These are phyloP conservation scores for Silene uniflora DNA, from an alignment of 148 eudicot species.

Conservation along the genomic window DNA sequence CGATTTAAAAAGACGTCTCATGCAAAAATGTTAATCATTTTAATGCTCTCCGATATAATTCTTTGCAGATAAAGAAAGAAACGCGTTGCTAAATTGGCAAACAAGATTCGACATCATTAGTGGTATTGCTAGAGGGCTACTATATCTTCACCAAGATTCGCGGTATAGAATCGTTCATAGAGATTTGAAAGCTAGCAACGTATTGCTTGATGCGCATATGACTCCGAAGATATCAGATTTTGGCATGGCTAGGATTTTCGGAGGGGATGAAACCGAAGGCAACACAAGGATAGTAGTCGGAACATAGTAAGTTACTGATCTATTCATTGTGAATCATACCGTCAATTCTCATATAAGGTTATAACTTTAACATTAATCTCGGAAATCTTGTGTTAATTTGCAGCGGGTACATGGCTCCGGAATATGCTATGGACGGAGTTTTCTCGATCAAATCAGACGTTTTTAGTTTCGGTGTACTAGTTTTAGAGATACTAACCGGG, in stretches of 20 bases:
- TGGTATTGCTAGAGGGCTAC: conserved; percentile 65
- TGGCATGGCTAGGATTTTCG: conserved; percentile 89
- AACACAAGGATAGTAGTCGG: conserved; percentile 65
- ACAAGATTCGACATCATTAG: conserved; percentile 64
- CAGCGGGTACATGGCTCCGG: conserved; percentile 57
- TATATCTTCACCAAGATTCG: conserved; percentile 82
- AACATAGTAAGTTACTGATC: conserved; percentile 53
- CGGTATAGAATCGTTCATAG: conserved; percentile 66
- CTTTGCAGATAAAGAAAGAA: conserved; percentile 44
- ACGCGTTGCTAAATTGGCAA: conserved; percentile 48
- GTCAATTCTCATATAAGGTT: too few species aligned
- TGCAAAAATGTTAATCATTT: neutral
- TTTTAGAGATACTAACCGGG: conserved; percentile 42
- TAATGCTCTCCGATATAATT: neutral
- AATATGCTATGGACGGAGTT: conserved; percentile 40
- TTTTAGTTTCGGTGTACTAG: conserved; percentile 47
- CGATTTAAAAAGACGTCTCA: neutral
- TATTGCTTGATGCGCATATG: conserved; percentile 63
- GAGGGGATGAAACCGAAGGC: conserved; percentile 67
- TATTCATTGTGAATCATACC: too few species aligned
- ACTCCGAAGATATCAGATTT: conserved; percentile 78
- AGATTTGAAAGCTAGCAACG: conserved; percentile 75
- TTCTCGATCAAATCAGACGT: conserved; percentile 51
- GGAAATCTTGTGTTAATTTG: neutral
- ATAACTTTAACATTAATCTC: neutral